phyloP scores from a whole-genome alignment of 371 early-diverging fungal genomes.

The Smittium culicis region DNA sequence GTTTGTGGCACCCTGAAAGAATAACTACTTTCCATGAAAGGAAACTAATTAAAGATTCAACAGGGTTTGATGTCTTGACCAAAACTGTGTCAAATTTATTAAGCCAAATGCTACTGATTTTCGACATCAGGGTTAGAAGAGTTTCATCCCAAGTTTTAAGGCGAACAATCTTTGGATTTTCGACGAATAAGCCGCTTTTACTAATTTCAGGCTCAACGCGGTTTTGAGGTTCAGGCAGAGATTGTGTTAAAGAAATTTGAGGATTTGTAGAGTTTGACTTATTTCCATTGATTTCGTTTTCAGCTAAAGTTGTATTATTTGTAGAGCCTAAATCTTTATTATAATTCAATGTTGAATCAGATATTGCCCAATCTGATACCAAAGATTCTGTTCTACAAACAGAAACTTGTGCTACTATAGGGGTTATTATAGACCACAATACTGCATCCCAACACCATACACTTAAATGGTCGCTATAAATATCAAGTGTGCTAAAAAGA shows the following conservation, averaged over 20 bases:
- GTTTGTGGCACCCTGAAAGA: background rate
- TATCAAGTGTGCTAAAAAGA: constrained; percentile 77
- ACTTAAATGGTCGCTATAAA: constrained; percentile 59
- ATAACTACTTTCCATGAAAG: background rate
- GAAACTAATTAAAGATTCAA: background rate
- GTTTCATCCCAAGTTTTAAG: constrained; percentile 93
- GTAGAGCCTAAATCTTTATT: background rate
- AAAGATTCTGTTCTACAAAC: constrained; percentile 14
- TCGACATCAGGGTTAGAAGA: constrained; percentile 57
- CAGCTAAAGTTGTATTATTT: too few relatives aligned
- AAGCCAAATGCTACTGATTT: constrained; percentile 16
- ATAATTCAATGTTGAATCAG: background rate
- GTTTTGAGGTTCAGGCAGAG: background rate
- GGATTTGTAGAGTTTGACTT: constrained; percentile 2
- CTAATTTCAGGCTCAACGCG: constrained; percentile 4
- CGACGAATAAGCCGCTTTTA: constrained; percentile 22
- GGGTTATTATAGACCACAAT: constrained; percentile 77
- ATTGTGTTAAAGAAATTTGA: background rate
- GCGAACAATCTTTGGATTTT: constrained; percentile 21
- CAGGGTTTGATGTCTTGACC: background rate
- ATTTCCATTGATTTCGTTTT: constrained; percentile 6
- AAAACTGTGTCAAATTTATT: background rate
- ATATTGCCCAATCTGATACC: constrained; percentile 1
- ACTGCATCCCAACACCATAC: constrained; percentile 65
- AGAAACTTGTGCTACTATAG: constrained; percentile 49